Evolutionary conservation across 2,329 filamentous ascomycete genomes (phyloP), one percentile per base, ranked within the genome.

Genomic region (Trichoderma sp.): DNA sequence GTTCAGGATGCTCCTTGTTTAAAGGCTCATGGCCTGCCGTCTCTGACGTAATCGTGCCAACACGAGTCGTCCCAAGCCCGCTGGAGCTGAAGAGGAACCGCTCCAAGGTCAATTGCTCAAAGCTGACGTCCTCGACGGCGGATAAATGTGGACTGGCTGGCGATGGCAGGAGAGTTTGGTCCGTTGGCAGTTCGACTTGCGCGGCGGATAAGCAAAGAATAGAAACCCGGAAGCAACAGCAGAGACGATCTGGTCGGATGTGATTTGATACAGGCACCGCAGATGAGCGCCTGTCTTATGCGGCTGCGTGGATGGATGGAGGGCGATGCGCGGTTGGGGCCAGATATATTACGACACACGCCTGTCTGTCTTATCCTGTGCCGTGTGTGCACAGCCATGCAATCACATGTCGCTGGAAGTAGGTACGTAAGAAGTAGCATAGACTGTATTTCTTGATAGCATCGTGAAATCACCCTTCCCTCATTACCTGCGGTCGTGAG

Each of bases 71-170:
- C 46, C 46, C 46, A 49, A 16, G 39, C 30, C 21, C n/a, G 28
- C 49, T 64, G 58, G 60, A 66, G 63, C 63, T 66, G 64, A 58
- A 54, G 39, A 54, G 58, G 52, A 59, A 26, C 61, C 51, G 51
- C 49, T 46, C 37, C 34, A 32, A 46, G 54, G 54, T 39, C 54
- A 56, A 58, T 55, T 34, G 55, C 58, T 51, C 32, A 61, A 60
- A 37, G 59, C 66, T 68, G 66, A 68, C 66, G 66, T 68, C 59
- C 66, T 68, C 52, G 66, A 68, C 26, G 59, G 16, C 52, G 59
- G 59, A 61, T 66, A 66, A 66, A 43, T 63, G 58, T 61, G 58
- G 59, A 61, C 32, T 34, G 28, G 5, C 16, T 55, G 26, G 18
- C 4, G 43, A 34, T 21, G 34, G 49, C 46, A 46, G 66, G 66